These are phyloP conservation scores for Phytopythium montanum DNA, from an alignment of 352 stramenopile genomes.

Conservation along the genomic window DNA sequence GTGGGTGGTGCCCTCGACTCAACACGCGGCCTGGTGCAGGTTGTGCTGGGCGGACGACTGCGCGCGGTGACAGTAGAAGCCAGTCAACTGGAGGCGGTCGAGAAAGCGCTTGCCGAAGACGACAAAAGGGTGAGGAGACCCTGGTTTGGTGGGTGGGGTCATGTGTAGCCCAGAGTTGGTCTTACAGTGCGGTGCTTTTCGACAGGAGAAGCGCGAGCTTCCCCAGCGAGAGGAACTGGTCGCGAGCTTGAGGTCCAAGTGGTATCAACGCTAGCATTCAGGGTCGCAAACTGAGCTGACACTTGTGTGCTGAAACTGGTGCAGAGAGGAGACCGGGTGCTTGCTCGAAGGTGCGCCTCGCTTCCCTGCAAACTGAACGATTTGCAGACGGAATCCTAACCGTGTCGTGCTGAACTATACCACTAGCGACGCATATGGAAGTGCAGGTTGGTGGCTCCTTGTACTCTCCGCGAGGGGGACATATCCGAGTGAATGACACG, in stretches of 20 bases:
- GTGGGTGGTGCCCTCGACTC: background rate
- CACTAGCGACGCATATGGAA: background rate
- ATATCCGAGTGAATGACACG: background rate
- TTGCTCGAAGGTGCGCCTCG: background rate
- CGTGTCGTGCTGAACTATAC: background rate
- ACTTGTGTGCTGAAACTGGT: background rate
- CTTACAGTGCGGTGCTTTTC: background rate
- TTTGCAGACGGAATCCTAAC: background rate
- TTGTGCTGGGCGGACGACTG: slow-evolving; percentile 1
- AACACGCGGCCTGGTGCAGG: background rate
- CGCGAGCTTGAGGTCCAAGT: background rate
- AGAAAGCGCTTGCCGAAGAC: background rate
- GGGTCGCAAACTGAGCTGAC: background rate
- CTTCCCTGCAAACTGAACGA: background rate
- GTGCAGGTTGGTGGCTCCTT: background rate
- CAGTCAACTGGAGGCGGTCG: background rate
- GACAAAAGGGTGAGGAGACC: background rate
- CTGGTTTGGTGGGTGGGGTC: background rate
- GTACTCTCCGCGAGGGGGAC: background rate
- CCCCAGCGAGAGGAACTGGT: background rate
- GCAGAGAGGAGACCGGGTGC: background rate
- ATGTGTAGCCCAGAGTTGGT: background rate
- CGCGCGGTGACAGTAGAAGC: background rate
- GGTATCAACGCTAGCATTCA: background rate
- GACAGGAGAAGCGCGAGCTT: background rate